These are phyloP conservation scores for Myriosclerotinia scirpicola DNA, from an alignment of 2,329 filamentous ascomycete species.

Conservation along the genomic window DNA sequence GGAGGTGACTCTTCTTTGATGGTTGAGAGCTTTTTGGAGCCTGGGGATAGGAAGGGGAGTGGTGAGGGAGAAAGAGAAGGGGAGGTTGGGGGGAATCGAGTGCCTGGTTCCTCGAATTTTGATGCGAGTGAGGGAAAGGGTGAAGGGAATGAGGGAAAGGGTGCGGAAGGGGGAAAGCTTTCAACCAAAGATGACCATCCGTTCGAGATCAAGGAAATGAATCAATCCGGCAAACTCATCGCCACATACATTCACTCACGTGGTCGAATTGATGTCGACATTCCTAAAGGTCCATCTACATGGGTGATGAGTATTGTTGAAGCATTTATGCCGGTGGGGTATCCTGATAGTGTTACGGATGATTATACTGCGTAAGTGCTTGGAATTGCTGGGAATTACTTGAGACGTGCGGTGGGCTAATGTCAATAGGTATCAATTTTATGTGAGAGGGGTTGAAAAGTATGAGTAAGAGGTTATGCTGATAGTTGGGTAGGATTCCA, in stretches of 20 bases:
- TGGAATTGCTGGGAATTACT: neutral
- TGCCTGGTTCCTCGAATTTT: too few relatives aligned
- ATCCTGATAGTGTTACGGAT: constrained; percentile 67
- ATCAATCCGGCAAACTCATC: constrained; percentile 40
- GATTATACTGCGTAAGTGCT: constrained; percentile 63
- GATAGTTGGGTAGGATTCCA: constrained; percentile 49
- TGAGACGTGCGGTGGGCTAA: constrained; percentile 11
- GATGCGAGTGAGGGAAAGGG: too few relatives aligned
- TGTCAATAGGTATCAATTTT: constrained; percentile 61
- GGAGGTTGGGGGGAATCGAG: too few relatives aligned
- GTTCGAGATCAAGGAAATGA: constrained; percentile 35
- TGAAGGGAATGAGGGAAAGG: too few relatives aligned
- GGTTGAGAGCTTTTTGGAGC: too few relatives aligned
- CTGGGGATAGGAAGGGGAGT: too few relatives aligned
- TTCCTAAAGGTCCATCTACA: constrained; percentile 32
- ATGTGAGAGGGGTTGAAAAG: constrained; percentile 47
- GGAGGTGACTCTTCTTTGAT: too few relatives aligned
- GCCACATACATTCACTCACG: constrained; percentile 37
- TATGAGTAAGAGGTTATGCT: neutral
- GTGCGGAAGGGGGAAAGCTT: too few relatives aligned
- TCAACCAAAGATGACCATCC: neutral
- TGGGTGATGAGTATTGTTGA: constrained; percentile 47
- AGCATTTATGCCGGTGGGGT: constrained; percentile 67
- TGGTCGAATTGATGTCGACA: constrained; percentile 34
- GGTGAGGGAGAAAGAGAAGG: too few relatives aligned